Percentiles rank a stretch among this genome's conserved stretches.
phyloP scores from a whole-genome alignment of 2,329 filamentous ascomycete species.

The Tolypocladium cylindrosporum region DNA sequence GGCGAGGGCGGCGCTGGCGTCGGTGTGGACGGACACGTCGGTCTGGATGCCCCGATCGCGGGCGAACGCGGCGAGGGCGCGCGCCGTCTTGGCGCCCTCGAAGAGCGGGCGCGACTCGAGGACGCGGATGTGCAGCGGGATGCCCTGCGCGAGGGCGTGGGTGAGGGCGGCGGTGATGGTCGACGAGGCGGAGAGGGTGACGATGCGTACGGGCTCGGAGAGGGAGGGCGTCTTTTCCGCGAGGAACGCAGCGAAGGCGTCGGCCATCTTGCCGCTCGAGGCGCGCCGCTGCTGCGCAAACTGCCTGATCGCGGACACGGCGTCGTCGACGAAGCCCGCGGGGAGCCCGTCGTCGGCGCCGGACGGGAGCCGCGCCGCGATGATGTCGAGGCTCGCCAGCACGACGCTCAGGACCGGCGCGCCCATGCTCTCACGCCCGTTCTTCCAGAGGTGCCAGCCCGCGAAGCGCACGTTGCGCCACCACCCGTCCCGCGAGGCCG shows the following conservation, averaged over 20 bases:
- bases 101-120: constrained; percentile 59
- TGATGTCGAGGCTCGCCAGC: constrained; percentile 31
- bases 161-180: constrained; percentile 44
- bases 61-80: constrained; percentile 34
- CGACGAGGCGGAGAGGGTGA: constrained; percentile 55
- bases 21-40: constrained; percentile 42
- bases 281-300: constrained; percentile 11
- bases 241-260: constrained; percentile 24
- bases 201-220: constrained; percentile 29
- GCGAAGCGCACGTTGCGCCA: constrained; percentile 46
- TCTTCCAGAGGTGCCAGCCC: constrained; percentile 56
- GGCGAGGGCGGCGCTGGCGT: constrained; percentile 48
- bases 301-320: constrained; percentile 9
- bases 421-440: constrained; percentile 57
- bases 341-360: constrained; percentile 1
- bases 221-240: constrained; percentile 6
- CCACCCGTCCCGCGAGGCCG: constrained; percentile 21
- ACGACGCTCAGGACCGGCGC: constrained; percentile 45
- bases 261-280: constrained; percentile 20
- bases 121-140: constrained; percentile 43
- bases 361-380: constrained; percentile 21
- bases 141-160: constrained; percentile 24
- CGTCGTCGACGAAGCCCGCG: constrained; percentile 5
- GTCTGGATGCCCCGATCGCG: constrained; percentile 8
- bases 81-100: constrained; percentile 51